Evolutionary conservation across 2,329 filamentous ascomycete species (phyloP).

Genomic region (Talaromyces sp.): DNA sequence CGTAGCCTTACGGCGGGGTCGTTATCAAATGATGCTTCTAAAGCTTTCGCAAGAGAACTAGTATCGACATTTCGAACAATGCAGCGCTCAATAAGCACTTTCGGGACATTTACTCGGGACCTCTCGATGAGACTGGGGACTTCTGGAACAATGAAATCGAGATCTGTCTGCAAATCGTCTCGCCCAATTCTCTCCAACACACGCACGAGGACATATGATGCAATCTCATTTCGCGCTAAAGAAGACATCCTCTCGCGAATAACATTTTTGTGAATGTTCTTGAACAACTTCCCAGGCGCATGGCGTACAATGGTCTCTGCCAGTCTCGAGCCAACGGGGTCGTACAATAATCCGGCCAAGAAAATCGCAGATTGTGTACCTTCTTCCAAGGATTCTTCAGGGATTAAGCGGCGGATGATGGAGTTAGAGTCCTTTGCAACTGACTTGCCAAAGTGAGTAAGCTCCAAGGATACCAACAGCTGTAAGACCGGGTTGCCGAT

Average conservation of each 20-base stretch:
- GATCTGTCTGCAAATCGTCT: conserved; percentile 71
- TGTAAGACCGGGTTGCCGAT: conserved; percentile 93
- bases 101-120: conserved; percentile 71
- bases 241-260: conserved; percentile 75
- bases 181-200: conserved; percentile 79
- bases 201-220: conserved; percentile 77
- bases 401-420: conserved; percentile 70
- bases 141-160: conserved; percentile 65
- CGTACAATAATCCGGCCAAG: conserved; percentile 81
- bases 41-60: conserved; percentile 48
- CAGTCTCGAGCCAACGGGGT: conserved; percentile 81
- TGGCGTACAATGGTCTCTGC: conserved; percentile 79
- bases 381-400: conserved; percentile 70
- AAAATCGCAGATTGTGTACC: conserved; percentile 70
- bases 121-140: conserved; percentile 68
- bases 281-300: conserved; percentile 84
- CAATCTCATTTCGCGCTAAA: conserved; percentile 82
- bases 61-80: conserved; percentile 58
- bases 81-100: conserved; percentile 77
- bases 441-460: conserved; percentile 64
- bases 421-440: conserved; percentile 60
- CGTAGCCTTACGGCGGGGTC: conserved; percentile 47
- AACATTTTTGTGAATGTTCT: conserved; percentile 71
- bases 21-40: conserved; percentile 54
- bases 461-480: conserved; percentile 78